Conservation (phyloP, 148 eudicot species). For the Chenopodium formosanum region DNA sequence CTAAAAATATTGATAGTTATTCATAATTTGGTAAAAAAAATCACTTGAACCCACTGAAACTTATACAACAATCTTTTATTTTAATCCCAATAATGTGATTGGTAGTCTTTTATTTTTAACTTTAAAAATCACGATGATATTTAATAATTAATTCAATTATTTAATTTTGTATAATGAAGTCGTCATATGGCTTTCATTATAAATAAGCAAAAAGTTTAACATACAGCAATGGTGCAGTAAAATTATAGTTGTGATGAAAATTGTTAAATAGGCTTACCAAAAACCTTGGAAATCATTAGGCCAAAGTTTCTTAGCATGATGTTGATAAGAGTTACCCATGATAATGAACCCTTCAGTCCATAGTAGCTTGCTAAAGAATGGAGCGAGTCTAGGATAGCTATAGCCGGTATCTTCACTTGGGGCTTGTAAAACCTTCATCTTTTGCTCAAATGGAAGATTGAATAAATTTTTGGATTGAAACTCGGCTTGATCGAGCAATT, state of each 20-base stretch:
- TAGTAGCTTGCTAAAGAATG: constrained; percentile 51
- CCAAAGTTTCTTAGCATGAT: constrained; percentile 66
- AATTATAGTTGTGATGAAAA: too few species aligned
- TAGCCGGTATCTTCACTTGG: constrained; percentile 51
- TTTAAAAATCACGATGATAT: too few species aligned
- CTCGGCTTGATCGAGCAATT: constrained; percentile 39
- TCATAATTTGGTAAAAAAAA: too few species aligned
- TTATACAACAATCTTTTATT: too few species aligned
- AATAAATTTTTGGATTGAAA: constrained; percentile 39
- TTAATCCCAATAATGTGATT: too few species aligned
- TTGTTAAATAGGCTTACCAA: constrained; percentile 41
- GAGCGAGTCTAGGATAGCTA: constrained; percentile 50
- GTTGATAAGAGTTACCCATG: constrained; percentile 41
- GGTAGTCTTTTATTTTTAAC: too few species aligned
- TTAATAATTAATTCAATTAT: too few species aligned
- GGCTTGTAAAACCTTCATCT: constrained; percentile 43
- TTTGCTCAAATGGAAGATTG: constrained; percentile 44
- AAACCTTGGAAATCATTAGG: constrained; percentile 49
- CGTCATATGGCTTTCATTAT: too few species aligned
- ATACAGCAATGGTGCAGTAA: neutral
- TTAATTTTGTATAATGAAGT: neutral
- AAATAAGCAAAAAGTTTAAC: too few species aligned
- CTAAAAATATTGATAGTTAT: too few species aligned
- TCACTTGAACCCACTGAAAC: too few species aligned
- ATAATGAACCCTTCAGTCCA: constrained; percentile 82